Evolutionary conservation across 202 grass and related monocot genomes (phyloP).

Genomic region (Carex arenaria): DNA sequence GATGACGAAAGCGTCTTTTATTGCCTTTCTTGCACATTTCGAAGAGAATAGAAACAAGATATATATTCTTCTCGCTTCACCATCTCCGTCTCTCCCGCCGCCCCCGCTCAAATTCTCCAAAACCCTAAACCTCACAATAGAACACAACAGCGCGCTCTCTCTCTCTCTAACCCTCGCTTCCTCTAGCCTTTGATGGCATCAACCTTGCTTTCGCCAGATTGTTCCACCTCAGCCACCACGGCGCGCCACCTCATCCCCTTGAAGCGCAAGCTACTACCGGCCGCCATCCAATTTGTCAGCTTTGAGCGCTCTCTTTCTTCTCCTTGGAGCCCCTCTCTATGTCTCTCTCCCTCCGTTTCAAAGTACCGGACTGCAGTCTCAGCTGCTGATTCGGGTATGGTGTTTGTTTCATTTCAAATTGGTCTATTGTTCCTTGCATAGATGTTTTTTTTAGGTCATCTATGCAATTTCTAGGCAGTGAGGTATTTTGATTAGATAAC

Average conservation of each 20-base stretch:
- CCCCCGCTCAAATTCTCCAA: background rate
- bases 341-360: background rate
- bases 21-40: background rate
- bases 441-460: background rate
- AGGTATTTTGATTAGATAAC: background rate
- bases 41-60: background rate
- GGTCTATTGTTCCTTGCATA: background rate
- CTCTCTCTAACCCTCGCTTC: background rate
- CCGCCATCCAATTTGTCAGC: background rate
- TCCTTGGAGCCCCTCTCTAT: background rate
- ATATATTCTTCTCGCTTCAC: background rate
- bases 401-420: background rate
- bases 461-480: background rate
- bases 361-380: constrained; percentile 8
- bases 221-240: constrained; percentile 16
- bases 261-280: constrained; percentile 1
- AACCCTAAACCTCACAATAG: background rate
- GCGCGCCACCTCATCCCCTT: constrained; percentile 13
- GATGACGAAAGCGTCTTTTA: background rate
- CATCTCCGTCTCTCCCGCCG: background rate
- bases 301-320: background rate
- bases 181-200: constrained; percentile 14
- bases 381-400: background rate
- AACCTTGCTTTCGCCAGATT: constrained; percentile 3
- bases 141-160: background rate